Evolutionary conservation across 2,329 filamentous ascomycete species (phyloP).

Genomic region (Diaporthe amygdali): DNA sequence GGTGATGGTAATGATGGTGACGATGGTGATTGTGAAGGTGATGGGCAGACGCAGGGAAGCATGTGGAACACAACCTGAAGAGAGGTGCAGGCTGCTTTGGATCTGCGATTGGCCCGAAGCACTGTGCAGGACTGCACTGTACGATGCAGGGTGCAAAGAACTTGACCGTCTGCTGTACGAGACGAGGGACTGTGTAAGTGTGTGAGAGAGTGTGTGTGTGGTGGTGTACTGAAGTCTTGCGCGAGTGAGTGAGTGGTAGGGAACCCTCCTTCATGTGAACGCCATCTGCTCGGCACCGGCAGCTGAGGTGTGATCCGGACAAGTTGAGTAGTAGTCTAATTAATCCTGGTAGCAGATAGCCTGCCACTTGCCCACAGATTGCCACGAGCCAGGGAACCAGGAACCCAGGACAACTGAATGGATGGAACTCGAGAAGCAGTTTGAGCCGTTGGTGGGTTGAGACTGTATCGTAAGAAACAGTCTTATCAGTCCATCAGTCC

Average conservation of each 20-base stretch:
- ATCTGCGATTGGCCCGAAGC: conserved; percentile 3
- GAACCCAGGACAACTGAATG: neutral
- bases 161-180: no score
- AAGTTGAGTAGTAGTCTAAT: neutral
- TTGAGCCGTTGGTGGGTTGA: no score
- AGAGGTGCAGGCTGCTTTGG: conserved; percentile 14
- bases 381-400: neutral
- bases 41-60: neutral
- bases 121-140: conserved; percentile 21
- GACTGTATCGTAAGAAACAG: no score
- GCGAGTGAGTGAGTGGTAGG: neutral
- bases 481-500: no score
- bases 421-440: neutral
- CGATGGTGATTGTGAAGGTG: neutral
- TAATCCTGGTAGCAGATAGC: neutral
- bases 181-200: neutral
- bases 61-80: neutral
- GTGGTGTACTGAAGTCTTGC: neutral
- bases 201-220: no score
- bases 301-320: conserved; percentile 3
- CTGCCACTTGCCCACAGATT: neutral
- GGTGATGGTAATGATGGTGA: neutral
- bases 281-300: conserved; percentile 11
- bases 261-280: neutral
- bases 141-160: no score